Percentiles rank a stretch among this genome's conserved stretches.
Evolutionary conservation across 495 filamentous ascomycete genomes (phyloP).

Genomic region (Achaetomiella virescens): DNA sequence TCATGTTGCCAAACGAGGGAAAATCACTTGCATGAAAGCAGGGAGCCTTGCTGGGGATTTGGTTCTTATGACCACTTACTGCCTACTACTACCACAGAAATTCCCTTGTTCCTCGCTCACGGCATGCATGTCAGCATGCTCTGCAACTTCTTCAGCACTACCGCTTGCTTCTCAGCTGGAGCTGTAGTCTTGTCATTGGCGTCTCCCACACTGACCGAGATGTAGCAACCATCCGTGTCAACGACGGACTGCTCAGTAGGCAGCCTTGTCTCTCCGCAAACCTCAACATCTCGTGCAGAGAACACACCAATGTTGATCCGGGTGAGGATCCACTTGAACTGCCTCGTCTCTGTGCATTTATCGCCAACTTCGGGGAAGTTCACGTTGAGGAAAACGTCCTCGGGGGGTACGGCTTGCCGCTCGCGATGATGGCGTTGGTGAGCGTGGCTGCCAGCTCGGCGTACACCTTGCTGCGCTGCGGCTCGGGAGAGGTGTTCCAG

Average conservation of each 20-base stretch:
- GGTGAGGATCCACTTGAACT: slow-evolving; percentile 57
- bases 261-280: slow-evolving; percentile 49
- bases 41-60: too few relatives aligned
- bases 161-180: slow-evolving; percentile 46
- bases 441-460: slow-evolving; percentile 54
- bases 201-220: slow-evolving; percentile 57
- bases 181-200: slow-evolving; percentile 54
- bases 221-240: slow-evolving; percentile 47
- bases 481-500: slow-evolving; percentile 43
- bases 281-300: slow-evolving; percentile 48
- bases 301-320: slow-evolving; percentile 50
- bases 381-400: slow-evolving; percentile 57
- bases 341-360: slow-evolving; percentile 38
- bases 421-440: slow-evolving; percentile 44
- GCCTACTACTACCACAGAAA: too few relatives aligned
- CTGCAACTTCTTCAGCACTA: slow-evolving; percentile 50
- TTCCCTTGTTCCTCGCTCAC: slow-evolving; percentile 1
- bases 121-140: slow-evolving; percentile 45
- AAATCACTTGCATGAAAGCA: too few relatives aligned
- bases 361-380: slow-evolving; percentile 52
- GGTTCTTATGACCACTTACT: too few relatives aligned
- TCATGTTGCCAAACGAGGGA: too few relatives aligned
- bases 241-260: slow-evolving; percentile 52
- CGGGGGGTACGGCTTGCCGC: slow-evolving; percentile 57
- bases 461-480: slow-evolving; percentile 51